Evolutionary conservation across 1,139 yeast species (phyloP).

Genomic region (Scheffersomyces segobiensis): DNA sequence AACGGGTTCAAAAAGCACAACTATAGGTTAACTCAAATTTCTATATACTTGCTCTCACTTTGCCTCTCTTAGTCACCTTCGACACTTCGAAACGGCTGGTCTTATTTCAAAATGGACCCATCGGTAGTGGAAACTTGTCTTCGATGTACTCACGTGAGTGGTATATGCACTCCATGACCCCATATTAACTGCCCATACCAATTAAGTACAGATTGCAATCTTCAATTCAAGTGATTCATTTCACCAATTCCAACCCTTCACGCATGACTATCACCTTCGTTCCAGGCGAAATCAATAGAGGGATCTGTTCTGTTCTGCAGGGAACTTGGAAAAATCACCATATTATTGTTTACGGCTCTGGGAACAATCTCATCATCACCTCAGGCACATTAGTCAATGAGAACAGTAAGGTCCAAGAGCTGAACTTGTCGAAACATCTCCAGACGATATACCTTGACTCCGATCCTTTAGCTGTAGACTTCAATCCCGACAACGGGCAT

Average conservation of each 20-base stretch:
- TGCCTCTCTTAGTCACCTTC: not conserved
- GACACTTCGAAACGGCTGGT: not conserved
- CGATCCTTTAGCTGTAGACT: constrained; percentile 68
- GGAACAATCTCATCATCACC: constrained; percentile 73
- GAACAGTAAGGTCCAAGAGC: constrained; percentile 6
- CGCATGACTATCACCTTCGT: constrained; percentile 66
- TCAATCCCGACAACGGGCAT: constrained; percentile 59
- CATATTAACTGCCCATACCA: constrained; percentile 13
- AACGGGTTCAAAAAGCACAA: too few relatives aligned
- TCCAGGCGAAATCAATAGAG: constrained; percentile 80
- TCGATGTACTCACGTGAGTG: not conserved
- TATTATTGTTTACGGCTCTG: constrained; percentile 78
- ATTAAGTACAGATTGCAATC: not conserved
- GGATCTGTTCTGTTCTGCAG: constrained; percentile 58
- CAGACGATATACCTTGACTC: constrained; percentile 75
- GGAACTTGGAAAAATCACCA: constrained; percentile 68
- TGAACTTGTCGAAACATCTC: constrained; percentile 35
- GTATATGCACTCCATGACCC: constrained; percentile 34
- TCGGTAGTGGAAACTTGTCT: not conserved
- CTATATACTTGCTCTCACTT: too few relatives aligned
- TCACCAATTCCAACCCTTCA: not conserved
- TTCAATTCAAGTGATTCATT: not conserved
- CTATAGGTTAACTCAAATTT: too few relatives aligned
- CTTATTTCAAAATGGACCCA: not conserved
- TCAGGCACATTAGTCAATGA: constrained; percentile 9